phyloP scores from a whole-genome alignment of 805 yeast genomes.

The Metschnikowia chrysomelidarum region DNA sequence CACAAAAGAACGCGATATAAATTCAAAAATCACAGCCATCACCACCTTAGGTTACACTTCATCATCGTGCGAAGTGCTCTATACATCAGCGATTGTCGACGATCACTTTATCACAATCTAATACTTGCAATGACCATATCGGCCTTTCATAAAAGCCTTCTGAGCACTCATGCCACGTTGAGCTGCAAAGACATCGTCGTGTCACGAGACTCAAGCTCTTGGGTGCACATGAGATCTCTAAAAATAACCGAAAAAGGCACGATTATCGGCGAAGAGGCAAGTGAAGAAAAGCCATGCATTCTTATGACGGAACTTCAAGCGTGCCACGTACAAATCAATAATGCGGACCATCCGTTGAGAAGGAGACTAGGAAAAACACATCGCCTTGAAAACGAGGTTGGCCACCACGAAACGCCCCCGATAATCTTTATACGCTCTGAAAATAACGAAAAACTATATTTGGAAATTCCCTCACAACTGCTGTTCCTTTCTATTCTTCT shows the following conservation, averaged over 20 bases:
- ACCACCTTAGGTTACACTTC: too few species aligned
- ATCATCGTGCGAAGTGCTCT: too few species aligned
- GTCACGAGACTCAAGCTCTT: slow-evolving; percentile 36
- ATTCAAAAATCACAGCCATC: too few species aligned
- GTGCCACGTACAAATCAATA: slow-evolving; percentile 37
- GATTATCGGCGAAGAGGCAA: slow-evolving; percentile 31
- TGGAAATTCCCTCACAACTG: slow-evolving; percentile 33
- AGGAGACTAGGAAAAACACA: slow-evolving; percentile 11
- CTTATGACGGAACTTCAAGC: slow-evolving; percentile 37
- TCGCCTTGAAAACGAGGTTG: slow-evolving; percentile 2
- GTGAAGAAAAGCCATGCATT: slow-evolving; percentile 26
- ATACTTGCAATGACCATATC: slow-evolving; percentile 10
- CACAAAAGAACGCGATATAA: too few species aligned
- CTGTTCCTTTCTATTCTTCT: slow-evolving; percentile 45
- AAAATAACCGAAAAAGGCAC: slow-evolving; percentile 34
- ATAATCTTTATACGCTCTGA: slow-evolving; percentile 41
- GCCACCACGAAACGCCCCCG: slow-evolving; percentile 29
- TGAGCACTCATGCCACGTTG: slow-evolving; percentile 35
- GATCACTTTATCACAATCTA: too few species aligned
- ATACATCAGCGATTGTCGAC: too few species aligned
- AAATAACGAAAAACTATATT: slow-evolving; percentile 37
- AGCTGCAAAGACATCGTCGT: slow-evolving; percentile 32
- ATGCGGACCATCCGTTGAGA: slow-evolving; percentile 17
- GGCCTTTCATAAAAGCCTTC: slow-evolving; percentile 31
- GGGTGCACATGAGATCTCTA: slow-evolving; percentile 33